These are phyloP conservation scores for Smithsoniella earleae DNA, from an alignment of 163 green algal genomes.

Conservation along the genomic window DNA sequence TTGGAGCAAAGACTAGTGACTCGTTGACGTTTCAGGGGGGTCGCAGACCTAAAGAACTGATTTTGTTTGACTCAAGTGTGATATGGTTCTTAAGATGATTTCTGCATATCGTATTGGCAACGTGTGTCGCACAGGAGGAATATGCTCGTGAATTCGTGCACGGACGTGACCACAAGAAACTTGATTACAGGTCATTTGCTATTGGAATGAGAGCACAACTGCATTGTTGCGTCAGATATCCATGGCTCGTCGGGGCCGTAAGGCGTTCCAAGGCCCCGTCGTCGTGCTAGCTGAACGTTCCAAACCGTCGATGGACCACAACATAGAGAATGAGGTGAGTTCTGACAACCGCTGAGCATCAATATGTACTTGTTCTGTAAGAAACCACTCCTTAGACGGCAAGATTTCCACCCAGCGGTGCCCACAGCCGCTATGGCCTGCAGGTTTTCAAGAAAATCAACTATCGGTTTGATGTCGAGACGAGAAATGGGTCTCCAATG, in stretches of 20 bases:
- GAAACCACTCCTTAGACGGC: neutral
- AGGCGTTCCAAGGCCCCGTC: constrained; percentile 1
- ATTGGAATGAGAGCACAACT: constrained; percentile 29
- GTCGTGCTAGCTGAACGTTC: constrained; percentile 9
- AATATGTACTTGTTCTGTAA: neutral
- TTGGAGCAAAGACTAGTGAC: too few relatives aligned
- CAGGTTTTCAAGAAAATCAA: constrained; percentile 28
- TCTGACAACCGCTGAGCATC: neutral
- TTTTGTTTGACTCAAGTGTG: too few relatives aligned
- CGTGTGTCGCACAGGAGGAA: too few relatives aligned
- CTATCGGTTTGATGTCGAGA: constrained; percentile 13
- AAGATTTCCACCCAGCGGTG: neutral
- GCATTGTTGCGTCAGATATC: constrained; percentile 16
- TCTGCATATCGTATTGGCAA: too few relatives aligned
- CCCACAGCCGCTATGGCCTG: neutral
- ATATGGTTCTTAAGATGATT: too few relatives aligned
- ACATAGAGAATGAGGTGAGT: constrained; percentile 20
- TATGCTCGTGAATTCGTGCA: too few relatives aligned
- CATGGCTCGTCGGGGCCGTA: neutral
- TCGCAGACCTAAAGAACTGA: too few relatives aligned
- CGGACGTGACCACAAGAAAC: too few relatives aligned
- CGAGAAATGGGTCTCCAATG: constrained; percentile 10
- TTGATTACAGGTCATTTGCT: constrained; percentile 8
- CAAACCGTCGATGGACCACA: constrained; percentile 3
- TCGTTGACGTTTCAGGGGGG: too few relatives aligned